Conservation (phyloP, 2,329 filamentous ascomycete species). For the Neoscytalidium dimidiatum region DNA sequence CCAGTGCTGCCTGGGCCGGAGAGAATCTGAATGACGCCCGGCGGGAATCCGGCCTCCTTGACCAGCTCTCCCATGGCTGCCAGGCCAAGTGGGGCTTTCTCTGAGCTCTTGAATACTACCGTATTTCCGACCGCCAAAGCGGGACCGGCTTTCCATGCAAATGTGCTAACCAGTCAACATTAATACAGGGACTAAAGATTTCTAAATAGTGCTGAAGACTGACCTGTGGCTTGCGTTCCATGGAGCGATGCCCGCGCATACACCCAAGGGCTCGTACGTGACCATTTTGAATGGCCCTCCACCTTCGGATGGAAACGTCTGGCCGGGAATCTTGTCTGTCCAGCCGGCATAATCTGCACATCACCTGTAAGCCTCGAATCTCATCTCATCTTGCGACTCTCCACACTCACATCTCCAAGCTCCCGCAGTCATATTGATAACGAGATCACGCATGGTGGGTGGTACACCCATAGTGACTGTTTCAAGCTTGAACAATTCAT, state of each 20-base stretch:
- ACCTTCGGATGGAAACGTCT: constrained; percentile 29
- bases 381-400: no score
- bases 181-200: neutral
- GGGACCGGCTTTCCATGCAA: constrained; percentile 31
- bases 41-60: constrained; percentile 40
- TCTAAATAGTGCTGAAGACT: neutral
- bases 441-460: constrained; percentile 2
- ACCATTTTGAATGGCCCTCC: constrained; percentile 29
- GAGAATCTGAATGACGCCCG: constrained; percentile 42
- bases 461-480: constrained; percentile 25
- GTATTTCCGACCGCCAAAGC: constrained; percentile 34
- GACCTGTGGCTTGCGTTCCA: constrained; percentile 26
- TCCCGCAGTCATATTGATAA: neutral
- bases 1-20: constrained; percentile 30
- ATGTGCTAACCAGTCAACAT: constrained; percentile 15
- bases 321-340: constrained; percentile 36
- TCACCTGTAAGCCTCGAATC: no score
- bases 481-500: constrained; percentile 25
- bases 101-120: constrained; percentile 32
- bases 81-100: constrained; percentile 31
- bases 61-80: constrained; percentile 31
- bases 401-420: neutral
- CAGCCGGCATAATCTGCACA: constrained; percentile 26
- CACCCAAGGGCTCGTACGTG: constrained; percentile 32
- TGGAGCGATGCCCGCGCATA: constrained; percentile 31